Conservation (phyloP, 768 basidiomycete genomes). For the Russula ochroleuca region DNA sequence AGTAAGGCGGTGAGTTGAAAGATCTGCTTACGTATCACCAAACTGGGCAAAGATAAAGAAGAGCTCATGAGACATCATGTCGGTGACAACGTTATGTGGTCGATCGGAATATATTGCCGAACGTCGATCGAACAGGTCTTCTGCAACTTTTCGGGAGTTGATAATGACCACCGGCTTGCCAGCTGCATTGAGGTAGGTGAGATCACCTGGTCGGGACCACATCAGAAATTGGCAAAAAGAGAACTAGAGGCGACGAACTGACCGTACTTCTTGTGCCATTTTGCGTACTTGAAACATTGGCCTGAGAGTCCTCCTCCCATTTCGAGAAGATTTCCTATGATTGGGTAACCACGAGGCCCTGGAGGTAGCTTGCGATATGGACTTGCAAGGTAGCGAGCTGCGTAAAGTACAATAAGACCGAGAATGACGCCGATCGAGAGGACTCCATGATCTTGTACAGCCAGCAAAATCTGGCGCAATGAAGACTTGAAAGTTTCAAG, state of each 20-base stretch:
- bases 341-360: background rate
- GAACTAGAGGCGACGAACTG: background rate
- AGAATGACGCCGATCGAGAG: background rate
- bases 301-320: background rate
- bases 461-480: background rate
- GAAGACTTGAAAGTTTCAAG: background rate
- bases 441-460: background rate
- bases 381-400: background rate
- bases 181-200: background rate
- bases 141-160: background rate
- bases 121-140: background rate
- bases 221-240: background rate
- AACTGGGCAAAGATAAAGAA: background rate
- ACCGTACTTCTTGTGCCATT: background rate
- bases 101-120: background rate
- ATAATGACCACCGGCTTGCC: background rate
- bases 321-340: constrained; percentile 3
- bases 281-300: background rate
- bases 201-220: background rate
- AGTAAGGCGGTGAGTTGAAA: too few relatives aligned
- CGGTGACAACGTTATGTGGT: background rate
- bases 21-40: background rate
- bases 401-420: background rate
- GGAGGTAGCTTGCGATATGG: background rate
- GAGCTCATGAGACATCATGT: background rate